A percentile compares a stretch with the other conserved stretches of the same genome.
Evolutionary conservation across 106 monocot genomes (phyloP).

Genomic region (Dioscorea dumetorum): DNA sequence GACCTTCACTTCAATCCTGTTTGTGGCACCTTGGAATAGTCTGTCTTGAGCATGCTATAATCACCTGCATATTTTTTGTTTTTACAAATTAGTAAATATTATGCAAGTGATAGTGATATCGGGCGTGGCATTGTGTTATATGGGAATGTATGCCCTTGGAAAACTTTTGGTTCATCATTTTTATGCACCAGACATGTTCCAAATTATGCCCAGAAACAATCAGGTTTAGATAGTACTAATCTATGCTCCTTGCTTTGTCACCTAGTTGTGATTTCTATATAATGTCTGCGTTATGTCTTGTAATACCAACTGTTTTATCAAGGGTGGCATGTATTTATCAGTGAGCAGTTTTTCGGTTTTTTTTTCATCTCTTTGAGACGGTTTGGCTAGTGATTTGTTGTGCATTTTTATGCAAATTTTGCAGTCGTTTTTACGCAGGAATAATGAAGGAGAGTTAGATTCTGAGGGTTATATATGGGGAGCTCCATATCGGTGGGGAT

Average conservation of each 20-base stretch:
- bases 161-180: too few species aligned
- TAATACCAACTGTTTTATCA: background rate
- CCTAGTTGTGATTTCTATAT: too few species aligned
- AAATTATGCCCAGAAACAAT: too few species aligned
- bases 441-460: conserved; percentile 64
- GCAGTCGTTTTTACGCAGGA: conserved; percentile 81
- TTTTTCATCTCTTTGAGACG: background rate
- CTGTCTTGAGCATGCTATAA: background rate
- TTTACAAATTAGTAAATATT: background rate
- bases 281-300: too few species aligned
- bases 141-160: too few species aligned
- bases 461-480: conserved; percentile 68
- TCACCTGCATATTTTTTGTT: background rate
- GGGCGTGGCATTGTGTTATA: too few species aligned
- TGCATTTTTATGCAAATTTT: conserved; percentile 29
- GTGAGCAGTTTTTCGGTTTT: background rate
- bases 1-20: background rate
- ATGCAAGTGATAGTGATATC: background rate
- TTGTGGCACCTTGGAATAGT: background rate
- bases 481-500: conserved; percentile 90
- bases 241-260: too few species aligned
- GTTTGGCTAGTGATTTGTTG: background rate
- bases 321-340: background rate
- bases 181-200: too few species aligned
- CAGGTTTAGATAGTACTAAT: too few species aligned